phyloP scores from a whole-genome alignment of 805 yeast genomes.

The Yamadazyma takamatsuzukensis region DNA sequence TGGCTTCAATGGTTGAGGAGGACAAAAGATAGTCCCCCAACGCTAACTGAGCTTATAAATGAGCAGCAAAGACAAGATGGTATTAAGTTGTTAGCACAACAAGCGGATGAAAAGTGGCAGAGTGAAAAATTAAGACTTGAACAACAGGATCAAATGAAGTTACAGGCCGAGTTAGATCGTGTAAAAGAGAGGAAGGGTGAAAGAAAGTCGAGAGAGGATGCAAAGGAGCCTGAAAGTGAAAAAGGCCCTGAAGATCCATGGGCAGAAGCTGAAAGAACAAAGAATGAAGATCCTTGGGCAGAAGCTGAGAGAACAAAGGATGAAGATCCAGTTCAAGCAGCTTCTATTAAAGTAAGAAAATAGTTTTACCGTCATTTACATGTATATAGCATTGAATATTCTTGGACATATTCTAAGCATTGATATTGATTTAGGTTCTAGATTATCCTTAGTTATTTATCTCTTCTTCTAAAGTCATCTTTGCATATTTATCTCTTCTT shows the following conservation, averaged over 20 bases:
- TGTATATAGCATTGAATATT: too few species aligned
- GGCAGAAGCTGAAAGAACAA: constrained; percentile 1
- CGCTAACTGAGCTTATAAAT: constrained; percentile 53
- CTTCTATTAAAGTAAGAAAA: constrained; percentile 35
- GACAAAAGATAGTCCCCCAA: constrained; percentile 58
- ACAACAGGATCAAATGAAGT: constrained; percentile 26
- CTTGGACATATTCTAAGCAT: too few species aligned
- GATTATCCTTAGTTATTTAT: too few species aligned
- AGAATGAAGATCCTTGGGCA: constrained; percentile 30
- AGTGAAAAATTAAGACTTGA: constrained; percentile 33
- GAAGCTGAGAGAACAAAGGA: constrained; percentile 23
- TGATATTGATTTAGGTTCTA: too few species aligned
- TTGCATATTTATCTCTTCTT: too few species aligned
- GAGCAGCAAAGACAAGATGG: constrained; percentile 56
- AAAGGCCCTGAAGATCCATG: constrained; percentile 1
- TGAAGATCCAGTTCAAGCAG: constrained; percentile 32
- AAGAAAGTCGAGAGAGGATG: constrained; percentile 16
- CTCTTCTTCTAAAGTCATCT: too few species aligned
- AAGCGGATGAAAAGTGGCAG: constrained; percentile 42
- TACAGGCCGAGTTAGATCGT: constrained; percentile 29
- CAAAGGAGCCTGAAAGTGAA: constrained; percentile 8
- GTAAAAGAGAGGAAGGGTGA: constrained; percentile 11
- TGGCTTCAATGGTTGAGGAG: constrained; percentile 82
- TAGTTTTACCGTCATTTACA: too few species aligned
- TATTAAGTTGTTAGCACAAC: constrained; percentile 48